Base-by-base conservation (phyloP, 805 yeast genomes). In the Candida sonorensis region DNA sequence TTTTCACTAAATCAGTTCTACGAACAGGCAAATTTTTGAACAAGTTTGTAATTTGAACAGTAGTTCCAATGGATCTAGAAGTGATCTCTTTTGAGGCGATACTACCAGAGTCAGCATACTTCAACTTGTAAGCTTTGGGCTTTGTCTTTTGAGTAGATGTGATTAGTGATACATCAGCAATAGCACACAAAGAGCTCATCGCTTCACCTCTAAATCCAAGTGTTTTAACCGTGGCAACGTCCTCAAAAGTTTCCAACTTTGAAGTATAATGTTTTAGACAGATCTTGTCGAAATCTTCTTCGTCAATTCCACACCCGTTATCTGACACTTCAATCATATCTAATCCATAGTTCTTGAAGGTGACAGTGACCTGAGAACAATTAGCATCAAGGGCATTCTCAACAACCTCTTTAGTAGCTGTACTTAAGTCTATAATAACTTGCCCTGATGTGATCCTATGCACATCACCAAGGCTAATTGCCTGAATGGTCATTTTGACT, bases 381-480 rank as follows among this genome's bases (percentile, higher is more conserved):
- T 67, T 55, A 0, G 97, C 92, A 59, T 92, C 98, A 6, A 90
- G 60, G 19, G 92, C 63, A 52, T 90, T 90, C 48, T 90, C 98
- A 3, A 92, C 66, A 2, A 88, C 59, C 53, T 90, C 98, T 51
- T 90, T 90, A 19, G 81, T 77, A 0, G 84, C 81, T 0, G 90
- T 75, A 0, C 74, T 64, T 26, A 92, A 57, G 45, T 84, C 95
- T 5, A 78, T 72, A 10, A 92, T 82, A 10, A 92, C 97, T 54
- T 92, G 98, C 0, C 96, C 96, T 0, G 97, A 85, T 0, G 96
- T 86, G 36, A 90, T 75, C 37, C 69, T 65, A 42, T 82, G 84
- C 6, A 87, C 67, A 44, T 88, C 94, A 8, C 46, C 44, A 1
- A 42, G 41, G 22, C 62, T 64, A 17, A 77, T 72, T 5, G 64